phyloP scores from a whole-genome alignment of 306 rosid species.

The Coriaria nepalensis region DNA sequence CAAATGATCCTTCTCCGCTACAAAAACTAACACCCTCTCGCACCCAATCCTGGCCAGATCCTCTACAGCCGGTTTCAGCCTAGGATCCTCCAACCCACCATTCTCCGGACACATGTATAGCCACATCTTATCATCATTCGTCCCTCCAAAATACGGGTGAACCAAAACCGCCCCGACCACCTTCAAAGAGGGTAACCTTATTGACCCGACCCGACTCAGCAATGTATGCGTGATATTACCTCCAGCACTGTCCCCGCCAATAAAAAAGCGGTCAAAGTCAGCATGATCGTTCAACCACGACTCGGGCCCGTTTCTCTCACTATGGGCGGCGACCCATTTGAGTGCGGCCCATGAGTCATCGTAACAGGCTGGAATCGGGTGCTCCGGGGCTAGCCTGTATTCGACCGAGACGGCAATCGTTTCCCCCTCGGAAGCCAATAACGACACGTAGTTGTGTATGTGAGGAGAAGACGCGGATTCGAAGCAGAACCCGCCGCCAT shows the following conservation, averaged over 20 bases:
- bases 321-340: conserved; percentile 31
- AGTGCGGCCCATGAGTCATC: conserved; percentile 39
- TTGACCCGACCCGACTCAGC: conserved; percentile 7
- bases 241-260: conserved; percentile 41
- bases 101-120: conserved; percentile 29
- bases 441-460: conserved; percentile 14
- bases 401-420: conserved; percentile 27
- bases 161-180: conserved; percentile 22
- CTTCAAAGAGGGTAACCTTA: conserved; percentile 12
- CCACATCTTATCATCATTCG: conserved; percentile 28
- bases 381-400: conserved; percentile 26
- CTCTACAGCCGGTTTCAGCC: conserved; percentile 30
- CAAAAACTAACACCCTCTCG: conserved; percentile 25
- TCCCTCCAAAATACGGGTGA: conserved; percentile 36
- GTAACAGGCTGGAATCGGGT: conserved; percentile 24
- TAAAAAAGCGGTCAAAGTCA: conserved; percentile 18
- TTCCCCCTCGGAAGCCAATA: conserved; percentile 10
- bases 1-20: conserved; percentile 40
- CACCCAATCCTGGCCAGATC: conserved; percentile 29
- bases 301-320: conserved; percentile 21
- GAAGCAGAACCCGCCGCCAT: conserved; percentile 29
- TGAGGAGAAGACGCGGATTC: conserved; percentile 17
- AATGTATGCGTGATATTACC: conserved; percentile 19
- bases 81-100: conserved; percentile 24
- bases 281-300: conserved; percentile 27